A percentile compares a stretch with the other conserved stretches of the same genome.
Conservation (phyloP, 305 asterid species). For the Fraxinus velutina region DNA sequence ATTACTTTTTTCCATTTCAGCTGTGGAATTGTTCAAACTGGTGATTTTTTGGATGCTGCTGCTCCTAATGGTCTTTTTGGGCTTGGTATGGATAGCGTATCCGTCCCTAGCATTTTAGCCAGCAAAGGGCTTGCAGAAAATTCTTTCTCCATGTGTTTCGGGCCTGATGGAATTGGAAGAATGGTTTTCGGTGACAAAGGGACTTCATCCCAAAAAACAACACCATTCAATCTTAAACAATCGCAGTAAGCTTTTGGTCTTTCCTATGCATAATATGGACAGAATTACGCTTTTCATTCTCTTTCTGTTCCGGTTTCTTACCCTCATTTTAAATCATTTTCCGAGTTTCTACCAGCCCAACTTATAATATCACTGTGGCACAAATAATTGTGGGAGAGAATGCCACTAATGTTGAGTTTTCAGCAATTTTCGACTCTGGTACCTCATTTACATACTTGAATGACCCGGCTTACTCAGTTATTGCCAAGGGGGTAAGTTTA, state of each 20-base stretch:
- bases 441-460: constrained; percentile 84
- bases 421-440: constrained; percentile 72
- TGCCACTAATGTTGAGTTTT: constrained; percentile 17
- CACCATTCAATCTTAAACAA: constrained; percentile 60
- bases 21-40: constrained; percentile 88
- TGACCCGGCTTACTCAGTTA: constrained; percentile 67
- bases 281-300: not conserved
- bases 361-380: constrained; percentile 68
- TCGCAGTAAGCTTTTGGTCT: constrained; percentile 49
- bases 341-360: constrained; percentile 45
- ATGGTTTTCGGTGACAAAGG: constrained; percentile 91
- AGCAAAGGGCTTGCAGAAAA: constrained; percentile 70
- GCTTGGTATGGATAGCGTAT: constrained; percentile 65
- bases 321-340: not conserved
- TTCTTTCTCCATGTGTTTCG: constrained; percentile 93
- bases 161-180: constrained; percentile 72
- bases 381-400: constrained; percentile 55
- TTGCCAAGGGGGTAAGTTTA: constrained; percentile 55
- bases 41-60: constrained; percentile 70
- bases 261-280: not conserved
- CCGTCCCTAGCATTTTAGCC: constrained; percentile 83
- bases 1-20: constrained; percentile 46
- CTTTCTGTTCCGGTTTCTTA: constrained; percentile 8
- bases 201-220: constrained; percentile 51
- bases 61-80: constrained; percentile 93